Conservation (phyloP, 768 basidiomycete species). For the Pulveroboletus frians region DNA sequence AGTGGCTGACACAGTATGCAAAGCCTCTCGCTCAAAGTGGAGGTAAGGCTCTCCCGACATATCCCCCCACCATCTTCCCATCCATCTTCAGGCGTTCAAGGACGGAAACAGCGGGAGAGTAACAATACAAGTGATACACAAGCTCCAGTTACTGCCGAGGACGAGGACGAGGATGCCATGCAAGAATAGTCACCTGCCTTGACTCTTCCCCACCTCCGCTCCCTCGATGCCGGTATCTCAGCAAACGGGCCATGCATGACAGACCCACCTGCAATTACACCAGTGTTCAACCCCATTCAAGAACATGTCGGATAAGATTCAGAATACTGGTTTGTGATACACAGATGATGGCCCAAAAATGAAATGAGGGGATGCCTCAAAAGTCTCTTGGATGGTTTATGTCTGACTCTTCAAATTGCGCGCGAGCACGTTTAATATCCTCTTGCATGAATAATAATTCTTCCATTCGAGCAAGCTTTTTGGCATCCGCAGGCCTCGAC, state of each 20-base stretch:
- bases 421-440: conserved; percentile 84
- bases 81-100: conserved; percentile 46
- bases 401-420: conserved; percentile 63
- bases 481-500: conserved; percentile 81
- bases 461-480: conserved; percentile 89
- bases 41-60: conserved; percentile 39
- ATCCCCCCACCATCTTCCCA: background rate
- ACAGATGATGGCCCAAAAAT: background rate
- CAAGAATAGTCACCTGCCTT: conserved; percentile 45
- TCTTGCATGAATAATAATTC: conserved; percentile 91
- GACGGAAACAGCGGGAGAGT: conserved; percentile 32
- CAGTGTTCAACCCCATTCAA: background rate
- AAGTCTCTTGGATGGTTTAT: conserved; percentile 44
- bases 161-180: conserved; percentile 53
- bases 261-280: background rate
- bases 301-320: background rate
- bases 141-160: conserved; percentile 27
- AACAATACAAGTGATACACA: conserved; percentile 20
- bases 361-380: conserved; percentile 18
- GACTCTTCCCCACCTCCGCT: background rate
- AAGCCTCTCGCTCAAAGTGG: conserved; percentile 74
- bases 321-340: conserved; percentile 5
- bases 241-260: background rate
- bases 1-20: conserved; percentile 81
- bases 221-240: background rate